A percentile compares a stretch with the other conserved stretches of the same genome.
Conservation (phyloP, 2,329 filamentous ascomycete genomes). For the Diaporthe nobilis region DNA sequence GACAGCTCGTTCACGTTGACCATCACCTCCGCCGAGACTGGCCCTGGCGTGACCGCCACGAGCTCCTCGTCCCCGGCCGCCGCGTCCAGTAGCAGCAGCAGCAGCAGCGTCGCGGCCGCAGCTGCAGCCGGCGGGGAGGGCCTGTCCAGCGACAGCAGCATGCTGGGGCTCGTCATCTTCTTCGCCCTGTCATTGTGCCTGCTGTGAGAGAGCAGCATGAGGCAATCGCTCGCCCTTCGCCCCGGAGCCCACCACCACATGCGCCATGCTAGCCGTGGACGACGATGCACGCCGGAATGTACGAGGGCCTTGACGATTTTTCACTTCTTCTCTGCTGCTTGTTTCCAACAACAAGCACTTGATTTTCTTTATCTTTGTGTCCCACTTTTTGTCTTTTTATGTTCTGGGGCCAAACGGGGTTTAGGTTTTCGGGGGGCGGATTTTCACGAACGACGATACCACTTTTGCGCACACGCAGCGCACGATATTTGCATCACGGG, state of each 20-base stretch:
- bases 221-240: background rate
- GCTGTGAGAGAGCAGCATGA: constrained; percentile 3
- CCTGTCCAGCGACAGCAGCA: constrained; percentile 40
- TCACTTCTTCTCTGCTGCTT: background rate
- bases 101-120: background rate
- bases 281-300: background rate
- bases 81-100: constrained; percentile 19
- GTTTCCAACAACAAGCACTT: background rate
- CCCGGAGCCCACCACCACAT: background rate
- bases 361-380: background rate
- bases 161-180: constrained; percentile 42
- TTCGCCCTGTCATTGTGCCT: constrained; percentile 41
- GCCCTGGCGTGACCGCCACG: background rate
- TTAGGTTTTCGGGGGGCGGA: constrained; percentile 10
- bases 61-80: background rate
- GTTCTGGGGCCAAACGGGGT: background rate
- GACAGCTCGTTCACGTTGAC: background rate
- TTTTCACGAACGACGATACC: constrained; percentile 34
- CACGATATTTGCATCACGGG: constrained; percentile 4
- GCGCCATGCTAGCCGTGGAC: background rate
- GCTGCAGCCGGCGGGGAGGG: constrained; percentile 32
- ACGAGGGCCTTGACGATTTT: constrained; percentile 1
- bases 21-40: background rate
- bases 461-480: constrained; percentile 10
- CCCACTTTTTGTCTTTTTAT: background rate